These are phyloP conservation scores for Backusella australiensis DNA, from an alignment of 192 early-diverging fungal species.

Conservation along the genomic window DNA sequence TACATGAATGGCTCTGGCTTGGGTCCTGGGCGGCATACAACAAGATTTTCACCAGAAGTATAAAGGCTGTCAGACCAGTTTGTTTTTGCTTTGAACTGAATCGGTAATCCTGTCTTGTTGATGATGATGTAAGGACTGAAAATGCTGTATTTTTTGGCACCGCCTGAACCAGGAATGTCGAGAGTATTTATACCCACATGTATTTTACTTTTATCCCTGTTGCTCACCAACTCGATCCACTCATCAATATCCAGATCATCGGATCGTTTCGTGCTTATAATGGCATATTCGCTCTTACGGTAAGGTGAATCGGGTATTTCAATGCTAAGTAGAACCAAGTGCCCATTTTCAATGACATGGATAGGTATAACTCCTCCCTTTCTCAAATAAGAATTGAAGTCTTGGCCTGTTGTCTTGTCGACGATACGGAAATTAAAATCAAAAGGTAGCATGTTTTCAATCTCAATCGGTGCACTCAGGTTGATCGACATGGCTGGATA, in stretches of 20 bases:
- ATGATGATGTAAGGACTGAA: slow-evolving; percentile 92
- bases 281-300: slow-evolving; percentile 73
- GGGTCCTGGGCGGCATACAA: slow-evolving; percentile 7
- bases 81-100: slow-evolving; percentile 78
- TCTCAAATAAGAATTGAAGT: slow-evolving; percentile 61
- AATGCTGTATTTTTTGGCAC: slow-evolving; percentile 81
- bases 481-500: slow-evolving; percentile 83
- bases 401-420: slow-evolving; percentile 70
- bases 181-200: slow-evolving; percentile 61
- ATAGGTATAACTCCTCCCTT: slow-evolving; percentile 74
- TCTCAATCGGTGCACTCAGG: slow-evolving; percentile 74
- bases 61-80: slow-evolving; percentile 73
- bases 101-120: slow-evolving; percentile 85
- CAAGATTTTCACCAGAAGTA: slow-evolving; percentile 64
- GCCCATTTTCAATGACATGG: slow-evolving; percentile 81
- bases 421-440: slow-evolving; percentile 76
- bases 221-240: slow-evolving; percentile 49
- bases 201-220: slow-evolving; percentile 47
- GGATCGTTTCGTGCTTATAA: slow-evolving; percentile 79
- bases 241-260: slow-evolving; percentile 80
- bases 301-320: slow-evolving; percentile 73
- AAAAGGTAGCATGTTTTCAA: slow-evolving; percentile 96
- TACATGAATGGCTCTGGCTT: slow-evolving; percentile 82
- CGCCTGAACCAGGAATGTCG: slow-evolving; percentile 64
- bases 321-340: slow-evolving; percentile 75